phyloP scores from a whole-genome alignment of 2,329 filamentous ascomycete species.

The Aspergillus fijiensis region DNA sequence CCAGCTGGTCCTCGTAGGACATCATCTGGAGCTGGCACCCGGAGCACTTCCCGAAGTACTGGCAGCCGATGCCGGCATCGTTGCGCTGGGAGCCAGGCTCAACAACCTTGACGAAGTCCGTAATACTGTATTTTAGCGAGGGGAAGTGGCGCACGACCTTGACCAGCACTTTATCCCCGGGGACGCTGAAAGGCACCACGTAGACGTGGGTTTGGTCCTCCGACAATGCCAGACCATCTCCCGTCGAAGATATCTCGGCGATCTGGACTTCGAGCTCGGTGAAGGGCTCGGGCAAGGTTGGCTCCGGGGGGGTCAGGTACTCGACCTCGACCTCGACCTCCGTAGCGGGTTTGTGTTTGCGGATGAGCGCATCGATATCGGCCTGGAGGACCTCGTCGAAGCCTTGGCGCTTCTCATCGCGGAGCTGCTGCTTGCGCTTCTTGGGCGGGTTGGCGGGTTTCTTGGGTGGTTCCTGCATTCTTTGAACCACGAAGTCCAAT shows the following conservation, averaged over 20 bases:
- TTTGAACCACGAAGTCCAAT: conserved; percentile 15
- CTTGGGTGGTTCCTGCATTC: conserved; percentile 31
- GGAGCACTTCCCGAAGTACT: conserved; percentile 82
- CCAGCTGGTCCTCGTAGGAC: conserved; percentile 79
- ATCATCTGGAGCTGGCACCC: conserved; percentile 99
- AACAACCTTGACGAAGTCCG: conserved; percentile 78
- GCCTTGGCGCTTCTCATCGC: conserved; percentile 62
- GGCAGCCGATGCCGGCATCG: conserved; percentile 72
- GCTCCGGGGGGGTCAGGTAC: conserved; percentile 15
- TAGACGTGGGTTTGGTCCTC: conserved; percentile 69
- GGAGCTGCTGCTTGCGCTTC: conserved; percentile 50
- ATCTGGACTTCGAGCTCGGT: conserved; percentile 82
- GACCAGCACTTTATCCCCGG: conserved; percentile 76
- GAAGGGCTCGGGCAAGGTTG: conserved; percentile 62
- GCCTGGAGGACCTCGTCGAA: conserved; percentile 65
- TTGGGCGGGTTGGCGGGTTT: conserved; percentile 27
- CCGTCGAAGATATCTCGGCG: conserved; percentile 79
- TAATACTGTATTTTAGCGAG: conserved; percentile 67
- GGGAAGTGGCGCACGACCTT: conserved; percentile 74
- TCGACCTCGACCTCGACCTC: conserved; percentile 17
- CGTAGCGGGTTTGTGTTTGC: conserved; percentile 23
- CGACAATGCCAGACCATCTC: conserved; percentile 81
- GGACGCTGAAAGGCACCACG: conserved; percentile 82
- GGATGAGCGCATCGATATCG: conserved; percentile 56
- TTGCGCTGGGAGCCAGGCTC: conserved; percentile 74